Conservation (phyloP, 2,329 filamentous ascomycete genomes). For the Sphaerulina populicola region DNA sequence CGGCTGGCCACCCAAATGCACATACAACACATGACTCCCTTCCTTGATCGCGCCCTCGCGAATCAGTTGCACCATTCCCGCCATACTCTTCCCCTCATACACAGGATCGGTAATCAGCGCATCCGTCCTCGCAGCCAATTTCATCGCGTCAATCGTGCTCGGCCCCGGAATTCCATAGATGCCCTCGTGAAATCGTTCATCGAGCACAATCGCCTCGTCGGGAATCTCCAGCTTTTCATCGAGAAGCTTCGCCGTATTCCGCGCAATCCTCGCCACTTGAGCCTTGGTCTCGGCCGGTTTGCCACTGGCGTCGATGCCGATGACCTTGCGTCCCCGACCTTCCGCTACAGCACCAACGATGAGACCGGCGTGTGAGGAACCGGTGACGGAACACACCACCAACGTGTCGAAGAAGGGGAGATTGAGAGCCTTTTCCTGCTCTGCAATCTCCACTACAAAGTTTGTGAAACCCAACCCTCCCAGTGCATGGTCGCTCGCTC, state of each 20-base stretch:
- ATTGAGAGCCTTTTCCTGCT: slow-evolving; percentile 54
- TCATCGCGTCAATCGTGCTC: slow-evolving; percentile 59
- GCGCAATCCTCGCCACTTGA: slow-evolving; percentile 60
- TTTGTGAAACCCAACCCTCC: slow-evolving; percentile 63
- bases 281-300: slow-evolving; percentile 54
- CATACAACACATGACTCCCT: slow-evolving; percentile 59
- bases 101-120: slow-evolving; percentile 68
- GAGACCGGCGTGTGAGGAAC: slow-evolving; percentile 63
- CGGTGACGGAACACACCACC: slow-evolving; percentile 58
- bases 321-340: slow-evolving; percentile 45
- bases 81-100: slow-evolving; percentile 67
- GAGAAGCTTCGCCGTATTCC: slow-evolving; percentile 54
- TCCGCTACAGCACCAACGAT: slow-evolving; percentile 59
- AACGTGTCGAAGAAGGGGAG: slow-evolving; percentile 57
- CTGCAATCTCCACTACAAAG: slow-evolving; percentile 60
- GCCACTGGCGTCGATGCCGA: slow-evolving; percentile 60
- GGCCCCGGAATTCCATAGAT: slow-evolving; percentile 60
- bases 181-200: slow-evolving; percentile 58
- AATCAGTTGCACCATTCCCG: slow-evolving; percentile 62
- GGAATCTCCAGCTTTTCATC: slow-evolving; percentile 55
- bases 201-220: slow-evolving; percentile 54
- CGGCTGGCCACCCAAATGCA: slow-evolving; percentile 62
- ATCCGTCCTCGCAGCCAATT: slow-evolving; percentile 59
- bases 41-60: slow-evolving; percentile 52
- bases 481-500: slow-evolving; percentile 61